A percentile compares a stretch with the other conserved stretches of the same genome.
phyloP scores from a whole-genome alignment of 2,329 filamentous ascomycete genomes.

The Xylaria sp. region DNA sequence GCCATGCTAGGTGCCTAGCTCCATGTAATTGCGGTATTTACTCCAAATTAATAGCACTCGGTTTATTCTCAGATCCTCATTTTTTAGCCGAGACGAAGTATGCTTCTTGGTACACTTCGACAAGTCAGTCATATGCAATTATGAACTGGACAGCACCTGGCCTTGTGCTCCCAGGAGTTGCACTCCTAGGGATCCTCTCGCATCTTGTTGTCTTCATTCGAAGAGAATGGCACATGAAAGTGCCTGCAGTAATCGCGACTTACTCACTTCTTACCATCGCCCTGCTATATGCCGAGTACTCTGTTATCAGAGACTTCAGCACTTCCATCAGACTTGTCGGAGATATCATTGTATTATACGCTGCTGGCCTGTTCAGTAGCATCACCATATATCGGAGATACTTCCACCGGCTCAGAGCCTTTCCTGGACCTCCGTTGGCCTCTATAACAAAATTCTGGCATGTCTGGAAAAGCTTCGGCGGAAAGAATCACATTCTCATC shows the following conservation, averaged over 20 bases:
- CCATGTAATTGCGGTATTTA: conserved; percentile 1
- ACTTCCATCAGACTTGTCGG: neutral
- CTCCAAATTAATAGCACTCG: neutral
- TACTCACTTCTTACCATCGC: conserved; percentile 19
- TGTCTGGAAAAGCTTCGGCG: conserved; percentile 33
- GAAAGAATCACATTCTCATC: conserved; percentile 37
- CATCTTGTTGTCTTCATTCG: conserved; percentile 37
- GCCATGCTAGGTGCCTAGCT: neutral
- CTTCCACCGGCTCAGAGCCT: conserved; percentile 39
- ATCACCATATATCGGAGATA: conserved; percentile 42
- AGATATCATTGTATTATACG: conserved; percentile 21
- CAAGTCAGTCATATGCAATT: neutral
- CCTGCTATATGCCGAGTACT: conserved; percentile 14
- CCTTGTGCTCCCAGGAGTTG: neutral
- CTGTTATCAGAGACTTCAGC: neutral
- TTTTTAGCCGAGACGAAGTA: neutral
- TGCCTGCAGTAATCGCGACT: conserved; percentile 16
- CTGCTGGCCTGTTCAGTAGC: conserved; percentile 32
- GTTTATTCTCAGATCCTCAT: neutral
- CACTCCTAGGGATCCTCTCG: conserved; percentile 24
- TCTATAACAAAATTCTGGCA: conserved; percentile 41
- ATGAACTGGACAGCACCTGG: neutral
- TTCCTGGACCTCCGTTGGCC: conserved; percentile 37
- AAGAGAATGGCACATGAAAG: conserved; percentile 40
- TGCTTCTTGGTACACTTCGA: neutral